Evolutionary conservation across 2,329 filamentous ascomycete genomes (phyloP).

Genomic region (Epichloe uncinata): DNA sequence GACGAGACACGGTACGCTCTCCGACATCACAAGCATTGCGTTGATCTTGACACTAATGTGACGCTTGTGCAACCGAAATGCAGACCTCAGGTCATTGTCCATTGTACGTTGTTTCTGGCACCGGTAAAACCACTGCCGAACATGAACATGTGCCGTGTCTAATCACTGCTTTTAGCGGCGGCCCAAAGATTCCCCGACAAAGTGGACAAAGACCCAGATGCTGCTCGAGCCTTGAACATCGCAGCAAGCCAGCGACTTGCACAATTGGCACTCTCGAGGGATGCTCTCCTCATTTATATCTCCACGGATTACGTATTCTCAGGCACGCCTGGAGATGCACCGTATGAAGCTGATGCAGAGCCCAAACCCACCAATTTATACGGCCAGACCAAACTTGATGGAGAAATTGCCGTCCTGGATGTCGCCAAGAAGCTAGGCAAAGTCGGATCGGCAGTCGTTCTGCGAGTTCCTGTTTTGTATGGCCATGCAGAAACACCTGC

Average conservation of each 20-base stretch:
- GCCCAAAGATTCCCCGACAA: slow-evolving; percentile 82
- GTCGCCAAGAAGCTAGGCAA: slow-evolving; percentile 36
- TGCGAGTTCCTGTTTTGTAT: slow-evolving; percentile 76
- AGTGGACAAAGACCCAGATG: slow-evolving; percentile 66
- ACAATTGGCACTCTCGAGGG: slow-evolving; percentile 46
- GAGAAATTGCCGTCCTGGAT: slow-evolving; percentile 51
- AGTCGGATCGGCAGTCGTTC: slow-evolving; percentile 47
- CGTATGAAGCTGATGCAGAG: slow-evolving; percentile 53
- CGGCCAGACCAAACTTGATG: slow-evolving; percentile 47
- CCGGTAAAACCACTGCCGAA: not conserved
- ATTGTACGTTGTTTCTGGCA: slow-evolving; percentile 42
- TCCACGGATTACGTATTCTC: slow-evolving; percentile 75
- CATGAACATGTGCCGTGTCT: not conserved
- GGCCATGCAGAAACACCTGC: slow-evolving; percentile 55
- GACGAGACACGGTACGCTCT: slow-evolving; percentile 39
- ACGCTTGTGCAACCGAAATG: not conserved
- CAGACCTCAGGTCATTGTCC: slow-evolving; percentile 66
- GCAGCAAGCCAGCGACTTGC: slow-evolving; percentile 56
- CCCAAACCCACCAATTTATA: slow-evolving; percentile 67
- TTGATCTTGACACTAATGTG: not conserved
- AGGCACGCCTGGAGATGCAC: slow-evolving; percentile 61
- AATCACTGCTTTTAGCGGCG: slow-evolving; percentile 43
- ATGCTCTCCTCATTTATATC: slow-evolving; percentile 59
- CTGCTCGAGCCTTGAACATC: slow-evolving; percentile 61
- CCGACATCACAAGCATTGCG: not conserved